phyloP scores from a whole-genome alignment of 2,329 filamentous ascomycete genomes.

The Aspergillus unguis region DNA sequence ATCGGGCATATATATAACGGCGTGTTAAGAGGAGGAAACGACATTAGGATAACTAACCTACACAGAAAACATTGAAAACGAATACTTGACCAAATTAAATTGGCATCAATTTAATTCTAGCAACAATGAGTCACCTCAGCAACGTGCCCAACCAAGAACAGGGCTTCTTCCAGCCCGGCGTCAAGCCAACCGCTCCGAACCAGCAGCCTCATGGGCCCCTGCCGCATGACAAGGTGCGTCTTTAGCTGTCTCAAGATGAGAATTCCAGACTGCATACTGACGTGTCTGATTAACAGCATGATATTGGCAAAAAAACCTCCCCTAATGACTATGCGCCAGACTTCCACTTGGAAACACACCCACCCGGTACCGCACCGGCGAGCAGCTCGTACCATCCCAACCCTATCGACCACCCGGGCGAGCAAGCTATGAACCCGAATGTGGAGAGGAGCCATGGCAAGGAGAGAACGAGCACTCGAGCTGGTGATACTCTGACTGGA shows the following conservation, averaged over 20 bases:
- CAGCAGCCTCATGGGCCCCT: conserved; percentile 3
- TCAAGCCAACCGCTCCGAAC: background rate
- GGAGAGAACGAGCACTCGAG: conserved; percentile 40
- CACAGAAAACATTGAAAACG: no score
- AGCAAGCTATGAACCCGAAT: conserved; percentile 41
- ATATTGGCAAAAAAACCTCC: conserved; percentile 59
- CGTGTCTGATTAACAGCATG: conserved; percentile 50
- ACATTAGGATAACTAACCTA: no score
- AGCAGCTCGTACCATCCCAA: conserved; percentile 49
- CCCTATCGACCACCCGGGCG: conserved; percentile 33
- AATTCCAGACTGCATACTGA: no score
- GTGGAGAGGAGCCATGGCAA: conserved; percentile 42
- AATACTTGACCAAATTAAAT: background rate
- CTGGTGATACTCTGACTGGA: conserved; percentile 48
- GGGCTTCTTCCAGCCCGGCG: conserved; percentile 6
- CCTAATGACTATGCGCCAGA: conserved; percentile 57
- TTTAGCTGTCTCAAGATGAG: background rate
- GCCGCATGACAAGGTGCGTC: background rate
- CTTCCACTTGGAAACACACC: conserved; percentile 60
- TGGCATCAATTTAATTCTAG: background rate
- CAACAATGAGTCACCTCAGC: conserved; percentile 1
- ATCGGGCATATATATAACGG: background rate
- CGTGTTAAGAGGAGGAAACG: background rate
- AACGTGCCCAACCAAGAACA: conserved; percentile 5
- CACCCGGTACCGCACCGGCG: conserved; percentile 62